Percentiles rank a stretch among this genome's conserved stretches.
Evolutionary conservation across 306 rosid species (phyloP).

Genomic region (Chamaecrista fasciculata): DNA sequence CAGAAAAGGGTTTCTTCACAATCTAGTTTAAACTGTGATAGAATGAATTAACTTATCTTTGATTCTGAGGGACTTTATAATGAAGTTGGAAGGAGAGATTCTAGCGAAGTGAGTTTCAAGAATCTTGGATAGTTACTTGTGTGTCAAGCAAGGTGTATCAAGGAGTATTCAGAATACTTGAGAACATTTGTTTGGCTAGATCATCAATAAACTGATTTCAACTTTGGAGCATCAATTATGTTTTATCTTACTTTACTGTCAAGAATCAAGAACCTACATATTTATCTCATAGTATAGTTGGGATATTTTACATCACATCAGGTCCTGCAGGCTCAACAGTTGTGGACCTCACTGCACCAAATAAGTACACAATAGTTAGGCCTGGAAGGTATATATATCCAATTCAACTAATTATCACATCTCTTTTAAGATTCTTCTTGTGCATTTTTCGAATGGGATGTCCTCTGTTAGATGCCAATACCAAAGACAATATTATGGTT

Average conservation of each 20-base stretch:
- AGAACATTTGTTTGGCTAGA: not conserved
- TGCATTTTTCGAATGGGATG: slow-evolving; percentile 7
- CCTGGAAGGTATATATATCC: slow-evolving; percentile 83
- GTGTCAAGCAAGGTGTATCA: no score
- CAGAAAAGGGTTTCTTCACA: no score
- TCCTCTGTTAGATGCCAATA: slow-evolving; percentile 10
- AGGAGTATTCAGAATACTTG: not conserved
- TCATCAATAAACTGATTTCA: not conserved
- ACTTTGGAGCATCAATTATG: not conserved
- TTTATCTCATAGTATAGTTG: slow-evolving; percentile 24
- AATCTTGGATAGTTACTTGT: no score
- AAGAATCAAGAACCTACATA: not conserved
- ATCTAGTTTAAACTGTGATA: no score
- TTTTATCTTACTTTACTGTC: not conserved
- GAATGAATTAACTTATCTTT: no score
- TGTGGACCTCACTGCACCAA: slow-evolving; percentile 65
- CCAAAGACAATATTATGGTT: slow-evolving; percentile 5
- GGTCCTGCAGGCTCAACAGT: slow-evolving; percentile 89
- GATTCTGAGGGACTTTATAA: no score
- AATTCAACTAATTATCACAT: not conserved
- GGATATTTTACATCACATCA: slow-evolving; percentile 66
- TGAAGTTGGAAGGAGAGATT: no score
- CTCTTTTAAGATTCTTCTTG: not conserved
- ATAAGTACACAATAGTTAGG: slow-evolving; percentile 75
- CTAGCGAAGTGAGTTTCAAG: no score